Conservation (phyloP, 176 grass and related monocot genomes). For the Oryza glaberrima region DNA sequence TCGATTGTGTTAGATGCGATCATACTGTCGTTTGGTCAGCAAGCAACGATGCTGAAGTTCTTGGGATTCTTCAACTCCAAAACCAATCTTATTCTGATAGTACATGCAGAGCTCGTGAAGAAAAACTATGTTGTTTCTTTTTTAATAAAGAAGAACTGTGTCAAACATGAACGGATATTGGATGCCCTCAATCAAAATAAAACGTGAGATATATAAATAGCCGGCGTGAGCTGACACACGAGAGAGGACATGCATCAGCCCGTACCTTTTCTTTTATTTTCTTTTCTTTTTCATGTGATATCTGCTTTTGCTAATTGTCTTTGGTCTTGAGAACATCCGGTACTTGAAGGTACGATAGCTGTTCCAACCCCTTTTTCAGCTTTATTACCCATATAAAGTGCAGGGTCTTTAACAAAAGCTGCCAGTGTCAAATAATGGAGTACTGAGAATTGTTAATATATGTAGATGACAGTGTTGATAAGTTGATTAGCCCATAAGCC, state of each 20-base stretch:
- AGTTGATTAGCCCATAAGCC: neutral
- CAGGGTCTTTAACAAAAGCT: neutral
- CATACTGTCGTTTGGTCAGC: neutral
- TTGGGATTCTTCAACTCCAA: neutral
- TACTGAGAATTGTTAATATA: neutral
- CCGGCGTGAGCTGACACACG: neutral
- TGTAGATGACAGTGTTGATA: neutral
- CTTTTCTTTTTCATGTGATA: neutral
- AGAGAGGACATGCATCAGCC: neutral
- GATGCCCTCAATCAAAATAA: neutral
- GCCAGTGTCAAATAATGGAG: neutral
- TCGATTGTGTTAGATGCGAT: neutral
- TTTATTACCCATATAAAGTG: conserved; percentile 3
- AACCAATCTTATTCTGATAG: neutral
- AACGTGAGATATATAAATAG: neutral
- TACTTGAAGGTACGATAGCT: conserved; percentile 12
- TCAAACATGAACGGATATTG: neutral
- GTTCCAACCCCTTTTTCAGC: neutral
- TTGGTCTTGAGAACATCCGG: neutral
- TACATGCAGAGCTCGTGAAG: neutral
- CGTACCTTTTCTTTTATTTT: neutral
- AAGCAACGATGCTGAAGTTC: neutral
- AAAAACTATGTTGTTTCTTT: neutral
- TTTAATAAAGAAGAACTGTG: neutral
- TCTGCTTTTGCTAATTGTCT: neutral